Evolutionary conservation across 306 rosid species (phyloP), one percentile per base, ranked within the genome.

Genomic region (Pterocarpus macrocarpus): DNA sequence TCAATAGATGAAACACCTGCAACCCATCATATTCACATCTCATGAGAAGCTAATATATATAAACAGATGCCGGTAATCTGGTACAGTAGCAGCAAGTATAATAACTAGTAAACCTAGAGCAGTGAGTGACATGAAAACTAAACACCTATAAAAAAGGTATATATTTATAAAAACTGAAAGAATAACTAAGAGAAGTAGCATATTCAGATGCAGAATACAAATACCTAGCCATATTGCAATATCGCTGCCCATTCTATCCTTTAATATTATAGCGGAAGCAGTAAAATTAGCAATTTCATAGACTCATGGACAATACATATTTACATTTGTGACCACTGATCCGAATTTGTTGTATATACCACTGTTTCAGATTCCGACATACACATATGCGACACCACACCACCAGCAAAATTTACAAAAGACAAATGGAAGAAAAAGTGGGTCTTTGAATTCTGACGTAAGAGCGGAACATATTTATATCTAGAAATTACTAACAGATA

Each of bases 1-100:
- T 87, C 93, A 95, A 83, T 74, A 91, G 73, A 84, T 95, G 99
- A 85, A 95, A 91, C 87, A 95, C 99, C 99, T 95, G 97, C 86
- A 90, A 69, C 45, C 36, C 76, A 69, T 58, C 79, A 81, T 68
- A 78, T 68, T 76, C 76, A 79, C 52, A 77, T 85, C 63, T 79
- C 65, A 64, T 80, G 71, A 86, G 86, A 79, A 80, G 43, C 47
- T 59, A 61, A 53, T 81, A 64, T 43, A 75, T 53, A 35, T 69
- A 43, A 55, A 75, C 55, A 16, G 47, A 69, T 72, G 78, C 33
- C 45, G 67, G 70, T 39, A 69, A 55, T 55, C 32, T 15, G 8
- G 28, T 16, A 43, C 8, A 43, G 0, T 15, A 77, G 47, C 41
- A 64, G 59, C 53, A 70, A 41, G 73, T 44, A 22, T 22, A 38